phyloP scores from a whole-genome alignment of 331 rosid genomes.

The Malus hybrid region DNA sequence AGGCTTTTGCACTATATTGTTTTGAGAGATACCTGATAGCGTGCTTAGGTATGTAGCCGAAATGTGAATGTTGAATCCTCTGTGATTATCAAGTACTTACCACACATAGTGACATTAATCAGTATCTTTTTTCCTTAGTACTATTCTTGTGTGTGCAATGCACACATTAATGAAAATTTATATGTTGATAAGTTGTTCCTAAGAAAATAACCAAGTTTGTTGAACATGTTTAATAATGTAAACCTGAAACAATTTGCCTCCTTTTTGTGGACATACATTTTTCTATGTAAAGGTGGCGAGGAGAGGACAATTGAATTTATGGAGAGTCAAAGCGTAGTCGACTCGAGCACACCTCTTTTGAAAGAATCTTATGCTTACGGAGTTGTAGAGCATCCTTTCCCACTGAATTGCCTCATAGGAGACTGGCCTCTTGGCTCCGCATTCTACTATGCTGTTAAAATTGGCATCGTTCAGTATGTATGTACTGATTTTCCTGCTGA shows the following conservation, averaged over 20 bases:
- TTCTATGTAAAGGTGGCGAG: constrained; percentile 73
- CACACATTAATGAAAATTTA: not conserved
- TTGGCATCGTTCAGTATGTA: constrained; percentile 99
- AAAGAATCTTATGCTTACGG: constrained; percentile 75
- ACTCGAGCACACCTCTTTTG: constrained; percentile 67
- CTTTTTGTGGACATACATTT: constrained; percentile 3
- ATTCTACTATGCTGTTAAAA: constrained; percentile 91
- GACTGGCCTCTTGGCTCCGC: constrained; percentile 89
- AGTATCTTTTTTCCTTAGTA: not conserved
- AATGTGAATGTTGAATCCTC: constrained; percentile 5
- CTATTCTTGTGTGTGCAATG: not conserved
- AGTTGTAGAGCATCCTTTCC: constrained; percentile 95
- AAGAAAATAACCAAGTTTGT: not conserved
- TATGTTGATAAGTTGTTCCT: not conserved
- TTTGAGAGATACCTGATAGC: constrained; percentile 95
- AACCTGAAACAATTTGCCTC: constrained; percentile 4
- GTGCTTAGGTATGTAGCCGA: constrained; percentile 66
- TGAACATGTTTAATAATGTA: not conserved
- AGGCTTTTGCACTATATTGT: constrained; percentile 97
- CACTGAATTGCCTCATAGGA: constrained; percentile 65
- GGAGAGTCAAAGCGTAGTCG: constrained; percentile 63
- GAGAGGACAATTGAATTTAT: constrained; percentile 77
- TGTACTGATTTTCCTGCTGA: constrained; percentile 29
- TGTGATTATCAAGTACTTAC: not conserved
- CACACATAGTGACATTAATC: not conserved